Conservation (phyloP, 108 stramenopile species). For the Asterionellopsis glacialis region DNA sequence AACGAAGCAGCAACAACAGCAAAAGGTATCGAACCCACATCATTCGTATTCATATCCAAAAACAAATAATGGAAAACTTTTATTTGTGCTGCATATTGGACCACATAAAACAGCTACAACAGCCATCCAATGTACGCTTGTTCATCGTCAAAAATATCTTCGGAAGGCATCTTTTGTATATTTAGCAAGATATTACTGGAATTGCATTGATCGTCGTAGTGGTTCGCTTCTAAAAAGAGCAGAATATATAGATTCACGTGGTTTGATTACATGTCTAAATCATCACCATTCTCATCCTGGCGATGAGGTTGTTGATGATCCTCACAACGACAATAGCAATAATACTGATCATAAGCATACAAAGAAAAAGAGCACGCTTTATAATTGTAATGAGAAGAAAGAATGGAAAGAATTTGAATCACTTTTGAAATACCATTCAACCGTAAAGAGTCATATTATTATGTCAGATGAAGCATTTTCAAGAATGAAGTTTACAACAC, state of each 20-base stretch:
- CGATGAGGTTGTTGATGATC: no score
- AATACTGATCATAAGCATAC: background rate
- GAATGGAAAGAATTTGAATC: slow-evolving; percentile 3
- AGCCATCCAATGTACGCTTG: background rate
- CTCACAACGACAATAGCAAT: no score
- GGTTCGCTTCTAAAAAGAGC: background rate
- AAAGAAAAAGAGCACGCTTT: background rate
- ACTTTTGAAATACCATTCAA: background rate
- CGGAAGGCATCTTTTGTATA: no score
- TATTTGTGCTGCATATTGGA: slow-evolving; percentile 1
- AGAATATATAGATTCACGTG: background rate
- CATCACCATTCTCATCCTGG: background rate
- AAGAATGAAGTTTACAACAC: background rate
- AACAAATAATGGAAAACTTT: background rate
- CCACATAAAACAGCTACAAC: slow-evolving; percentile 1
- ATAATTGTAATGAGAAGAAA: background rate
- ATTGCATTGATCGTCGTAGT: no score
- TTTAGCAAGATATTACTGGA: no score
- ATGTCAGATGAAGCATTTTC: slow-evolving; percentile 3
- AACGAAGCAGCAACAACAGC: background rate
- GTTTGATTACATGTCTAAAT: background rate
- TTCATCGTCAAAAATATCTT: background rate
- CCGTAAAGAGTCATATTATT: background rate
- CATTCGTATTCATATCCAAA: background rate
- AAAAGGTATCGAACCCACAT: background rate